Percentiles rank a stretch among this genome's conserved stretches.
Evolutionary conservation across 1,139 yeast genomes (phyloP).

Genomic region (Saccharomyces hybrid): DNA sequence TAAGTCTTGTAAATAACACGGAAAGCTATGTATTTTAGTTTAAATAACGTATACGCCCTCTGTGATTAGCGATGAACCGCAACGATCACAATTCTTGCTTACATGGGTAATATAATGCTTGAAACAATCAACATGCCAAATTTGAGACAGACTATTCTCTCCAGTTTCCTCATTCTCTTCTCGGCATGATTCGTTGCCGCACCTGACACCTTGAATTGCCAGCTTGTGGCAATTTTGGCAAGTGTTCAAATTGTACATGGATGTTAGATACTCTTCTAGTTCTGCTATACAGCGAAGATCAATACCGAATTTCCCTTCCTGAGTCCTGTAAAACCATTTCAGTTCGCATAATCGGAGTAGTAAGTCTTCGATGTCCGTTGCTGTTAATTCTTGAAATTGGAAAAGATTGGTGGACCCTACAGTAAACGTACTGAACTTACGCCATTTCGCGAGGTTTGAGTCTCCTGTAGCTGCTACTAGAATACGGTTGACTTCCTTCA

Average conservation of each 20-base stretch:
- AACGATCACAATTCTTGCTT: conserved; percentile 16
- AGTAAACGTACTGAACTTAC: conserved; percentile 12
- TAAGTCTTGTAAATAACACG: not conserved
- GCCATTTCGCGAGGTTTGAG: conserved; percentile 7
- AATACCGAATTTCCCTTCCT: conserved; percentile 21
- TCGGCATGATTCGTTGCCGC: conserved; percentile 11
- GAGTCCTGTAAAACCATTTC: conserved; percentile 26
- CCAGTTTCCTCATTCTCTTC: conserved; percentile 5
- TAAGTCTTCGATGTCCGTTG: conserved; percentile 19
- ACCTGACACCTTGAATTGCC: conserved; percentile 23
- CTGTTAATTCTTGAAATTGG: conserved; percentile 14
- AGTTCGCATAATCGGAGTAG: conserved; percentile 17
- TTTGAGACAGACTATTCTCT: conserved; percentile 4
- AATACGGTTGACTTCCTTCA: conserved; percentile 15
- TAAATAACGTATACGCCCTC: conserved; percentile 23
- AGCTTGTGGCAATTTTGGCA: conserved; percentile 21
- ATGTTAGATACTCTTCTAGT: conserved; percentile 20
- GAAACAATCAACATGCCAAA: conserved; percentile 30
- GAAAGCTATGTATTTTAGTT: not conserved
- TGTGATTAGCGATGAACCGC: conserved; percentile 15
- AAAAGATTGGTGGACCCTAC: conserved; percentile 18
- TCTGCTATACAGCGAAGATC: conserved; percentile 23
- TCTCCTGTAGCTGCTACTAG: conserved; percentile 7
- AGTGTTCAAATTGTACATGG: conserved; percentile 10
- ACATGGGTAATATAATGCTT: conserved; percentile 25